Conservation (phyloP, 208 protist genomes). For the Trypanosoma mega region DNA sequence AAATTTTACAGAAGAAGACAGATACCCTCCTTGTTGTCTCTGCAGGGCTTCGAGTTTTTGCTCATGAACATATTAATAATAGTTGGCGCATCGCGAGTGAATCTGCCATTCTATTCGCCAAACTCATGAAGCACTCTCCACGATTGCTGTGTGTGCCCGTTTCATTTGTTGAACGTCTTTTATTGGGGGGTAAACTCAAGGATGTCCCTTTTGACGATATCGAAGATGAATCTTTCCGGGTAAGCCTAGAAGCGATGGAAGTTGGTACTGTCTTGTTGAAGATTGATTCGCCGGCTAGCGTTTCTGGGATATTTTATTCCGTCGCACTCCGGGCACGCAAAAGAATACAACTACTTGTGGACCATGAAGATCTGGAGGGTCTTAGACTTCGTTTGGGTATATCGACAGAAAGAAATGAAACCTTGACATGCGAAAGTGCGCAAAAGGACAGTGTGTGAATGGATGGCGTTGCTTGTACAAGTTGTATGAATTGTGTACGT, state of each 20-base stretch:
- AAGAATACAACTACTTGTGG: slow-evolving; percentile 70
- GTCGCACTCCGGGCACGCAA: slow-evolving; percentile 68
- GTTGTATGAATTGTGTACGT: too few relatives aligned
- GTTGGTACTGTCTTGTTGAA: slow-evolving; percentile 60
- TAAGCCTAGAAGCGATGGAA: slow-evolving; percentile 40
- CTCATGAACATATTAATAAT: slow-evolving; percentile 63
- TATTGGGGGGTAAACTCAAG: slow-evolving; percentile 67
- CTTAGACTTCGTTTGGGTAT: slow-evolving; percentile 70
- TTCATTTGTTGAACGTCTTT: slow-evolving; percentile 48
- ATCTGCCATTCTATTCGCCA: slow-evolving; percentile 62
- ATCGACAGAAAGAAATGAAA: slow-evolving; percentile 4
- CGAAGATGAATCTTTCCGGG: slow-evolving; percentile 41
- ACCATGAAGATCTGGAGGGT: slow-evolving; percentile 83
- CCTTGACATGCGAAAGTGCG: too few relatives aligned
- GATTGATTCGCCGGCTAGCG: slow-evolving; percentile 38
- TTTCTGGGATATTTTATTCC: slow-evolving; percentile 49
- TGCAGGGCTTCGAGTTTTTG: slow-evolving; percentile 72
- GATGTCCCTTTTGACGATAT: slow-evolving; percentile 53
- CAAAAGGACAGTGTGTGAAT: too few relatives aligned
- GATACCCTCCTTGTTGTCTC: slow-evolving; percentile 71
- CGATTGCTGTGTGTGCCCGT: slow-evolving; percentile 55
- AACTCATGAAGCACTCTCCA: slow-evolving; percentile 54
- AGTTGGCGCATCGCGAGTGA: slow-evolving; percentile 80
- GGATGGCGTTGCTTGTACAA: too few relatives aligned
- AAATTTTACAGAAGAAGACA: slow-evolving; percentile 61